These are phyloP conservation scores for Trichoderma afroharzianum DNA, from an alignment of 2,329 filamentous ascomycete genomes.

Conservation along the genomic window DNA sequence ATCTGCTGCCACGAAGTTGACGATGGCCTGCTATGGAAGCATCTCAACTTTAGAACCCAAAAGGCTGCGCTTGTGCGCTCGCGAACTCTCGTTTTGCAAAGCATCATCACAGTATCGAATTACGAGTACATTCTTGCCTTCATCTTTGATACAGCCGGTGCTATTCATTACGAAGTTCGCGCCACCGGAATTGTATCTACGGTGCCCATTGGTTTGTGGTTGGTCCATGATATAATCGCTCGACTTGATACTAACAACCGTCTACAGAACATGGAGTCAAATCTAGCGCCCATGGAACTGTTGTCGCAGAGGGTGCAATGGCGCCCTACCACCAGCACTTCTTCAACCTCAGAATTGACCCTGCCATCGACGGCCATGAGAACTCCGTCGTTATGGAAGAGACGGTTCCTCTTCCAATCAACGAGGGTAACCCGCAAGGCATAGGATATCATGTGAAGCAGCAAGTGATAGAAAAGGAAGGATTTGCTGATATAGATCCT, in stretches of 20 bases:
- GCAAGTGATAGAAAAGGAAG: neutral
- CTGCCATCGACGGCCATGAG: neutral
- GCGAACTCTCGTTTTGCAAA: neutral
- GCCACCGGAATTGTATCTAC: neutral
- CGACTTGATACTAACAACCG: neutral
- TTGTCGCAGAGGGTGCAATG: neutral
- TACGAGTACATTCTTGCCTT: neutral
- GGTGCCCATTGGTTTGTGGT: neutral
- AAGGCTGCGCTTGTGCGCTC: neutral
- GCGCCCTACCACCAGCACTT: neutral
- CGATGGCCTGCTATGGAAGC: neutral
- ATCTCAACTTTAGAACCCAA: neutral
- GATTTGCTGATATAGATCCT: neutral
- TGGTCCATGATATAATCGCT: neutral
- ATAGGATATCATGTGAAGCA: neutral
- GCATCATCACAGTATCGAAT: neutral
- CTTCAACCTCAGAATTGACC: neutral
- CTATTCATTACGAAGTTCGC: neutral
- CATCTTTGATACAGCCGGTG: neutral
- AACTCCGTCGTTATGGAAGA: neutral
- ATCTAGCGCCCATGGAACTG: neutral
- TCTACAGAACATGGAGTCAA: neutral
- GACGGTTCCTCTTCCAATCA: neutral
- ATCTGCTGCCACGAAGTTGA: neutral
- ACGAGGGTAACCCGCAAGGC: neutral